Evolutionary conservation across 2,329 filamentous ascomycete species (phyloP).

Genomic region (Diaporthe sp.): DNA sequence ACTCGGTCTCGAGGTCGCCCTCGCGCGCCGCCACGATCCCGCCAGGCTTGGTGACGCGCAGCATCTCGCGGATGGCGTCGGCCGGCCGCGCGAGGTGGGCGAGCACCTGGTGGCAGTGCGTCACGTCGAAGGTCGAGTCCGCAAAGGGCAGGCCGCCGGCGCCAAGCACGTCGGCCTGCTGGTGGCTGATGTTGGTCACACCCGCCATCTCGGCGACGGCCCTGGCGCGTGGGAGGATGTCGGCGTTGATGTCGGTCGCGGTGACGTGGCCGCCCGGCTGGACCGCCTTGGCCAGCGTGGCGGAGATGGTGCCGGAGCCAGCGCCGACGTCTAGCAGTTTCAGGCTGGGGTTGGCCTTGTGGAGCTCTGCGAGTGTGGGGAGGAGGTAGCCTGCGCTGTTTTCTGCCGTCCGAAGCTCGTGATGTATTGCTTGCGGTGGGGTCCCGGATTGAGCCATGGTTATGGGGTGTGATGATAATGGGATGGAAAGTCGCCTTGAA

Average conservation of each 20-base stretch:
- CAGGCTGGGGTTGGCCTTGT: conserved; percentile 41
- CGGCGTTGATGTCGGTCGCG: conserved; percentile 57
- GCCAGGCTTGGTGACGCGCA: conserved; percentile 47
- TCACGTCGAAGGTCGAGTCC: conserved; percentile 47
- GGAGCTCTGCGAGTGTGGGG: conserved; percentile 43
- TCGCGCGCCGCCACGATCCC: conserved; percentile 47
- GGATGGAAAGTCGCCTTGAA: not conserved
- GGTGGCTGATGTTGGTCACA: conserved; percentile 45
- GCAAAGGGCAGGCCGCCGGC: conserved; percentile 46
- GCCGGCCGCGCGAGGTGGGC: conserved; percentile 44
- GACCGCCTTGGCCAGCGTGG: conserved; percentile 55
- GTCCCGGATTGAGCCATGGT: not conserved
- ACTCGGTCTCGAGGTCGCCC: conserved; percentile 49
- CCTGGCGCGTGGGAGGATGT: conserved; percentile 55
- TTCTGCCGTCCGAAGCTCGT: conserved; percentile 29
- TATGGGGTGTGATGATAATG: not conserved
- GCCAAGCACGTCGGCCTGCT: conserved; percentile 49
- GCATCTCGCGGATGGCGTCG: conserved; percentile 48
- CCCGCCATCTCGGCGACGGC: conserved; percentile 51
- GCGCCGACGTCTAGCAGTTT: conserved; percentile 60
- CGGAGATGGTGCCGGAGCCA: conserved; percentile 62
- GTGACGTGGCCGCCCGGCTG: conserved; percentile 55
- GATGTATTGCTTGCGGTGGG: conserved; percentile 31
- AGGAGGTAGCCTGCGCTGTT: conserved; percentile 46
- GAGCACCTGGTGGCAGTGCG: conserved; percentile 47